Evolutionary conservation across 768 basidiomycete species (phyloP).

Genomic region (Rhizopogon vesiculosus): DNA sequence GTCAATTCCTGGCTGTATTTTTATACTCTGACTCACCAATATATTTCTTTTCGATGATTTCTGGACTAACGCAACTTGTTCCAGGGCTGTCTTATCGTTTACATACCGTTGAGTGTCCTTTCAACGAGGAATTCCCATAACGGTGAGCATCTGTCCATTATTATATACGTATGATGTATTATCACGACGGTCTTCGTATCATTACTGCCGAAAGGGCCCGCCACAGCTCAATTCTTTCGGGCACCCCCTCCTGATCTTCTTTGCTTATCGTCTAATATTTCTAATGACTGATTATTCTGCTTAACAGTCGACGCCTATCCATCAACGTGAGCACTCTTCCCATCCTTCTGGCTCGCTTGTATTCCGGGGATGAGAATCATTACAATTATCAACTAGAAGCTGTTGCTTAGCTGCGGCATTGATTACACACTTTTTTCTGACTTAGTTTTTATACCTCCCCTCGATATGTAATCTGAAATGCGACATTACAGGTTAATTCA

Average conservation of each 20-base stretch:
- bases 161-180: slow-evolving; percentile 51
- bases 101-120: slow-evolving; percentile 11
- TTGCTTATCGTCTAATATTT: slow-evolving; percentile 1
- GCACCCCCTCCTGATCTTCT: slow-evolving; percentile 69
- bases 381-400: slow-evolving; percentile 81
- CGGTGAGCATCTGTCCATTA: slow-evolving; percentile 28
- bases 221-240: slow-evolving; percentile 83
- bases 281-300: slow-evolving; percentile 4
- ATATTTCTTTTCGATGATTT: not conserved
- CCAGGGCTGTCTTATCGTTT: not conserved
- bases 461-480: not conserved
- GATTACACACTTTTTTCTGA: slow-evolving; percentile 46
- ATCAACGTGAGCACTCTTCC: not conserved
- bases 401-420: slow-evolving; percentile 76
- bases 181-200: slow-evolving; percentile 95
- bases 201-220: slow-evolving; percentile 84
- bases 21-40: slow-evolving; percentile 46
- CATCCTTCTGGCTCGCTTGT: not conserved
- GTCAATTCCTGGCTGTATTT: slow-evolving; percentile 83
- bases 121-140: slow-evolving; percentile 1
- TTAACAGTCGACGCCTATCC: not conserved
- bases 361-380: slow-evolving; percentile 17
- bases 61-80: not conserved
- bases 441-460: not conserved
- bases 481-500: not conserved